Base-by-base conservation (phyloP, 345 rosid species). In the Cardamine chenopodiifolia region DNA sequence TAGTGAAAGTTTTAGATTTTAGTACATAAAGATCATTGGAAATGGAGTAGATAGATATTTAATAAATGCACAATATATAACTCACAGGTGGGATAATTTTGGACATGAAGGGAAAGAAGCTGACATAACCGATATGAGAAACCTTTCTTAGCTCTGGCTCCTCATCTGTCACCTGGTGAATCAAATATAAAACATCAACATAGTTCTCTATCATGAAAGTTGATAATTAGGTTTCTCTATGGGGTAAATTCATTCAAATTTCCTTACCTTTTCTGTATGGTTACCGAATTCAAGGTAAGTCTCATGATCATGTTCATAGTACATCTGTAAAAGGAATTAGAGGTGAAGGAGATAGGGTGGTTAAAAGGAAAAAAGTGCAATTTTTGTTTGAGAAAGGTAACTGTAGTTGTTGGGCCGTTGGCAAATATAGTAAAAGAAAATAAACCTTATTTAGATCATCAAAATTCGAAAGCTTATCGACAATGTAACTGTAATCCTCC, bases 251-350 rank as follows among this genome's bases (percentile, higher is more conserved):
- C 71, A 55, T 54, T 66, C 32, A 60, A 60, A 19, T n/a, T 62
- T 54, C 2, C 80, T 62, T 79, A 91, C 97, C 83, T 91, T 82
- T 82, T 94, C 96, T 19, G 93, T 88, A 69, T 94, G 97, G 71
- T 91, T 87, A 39, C 98, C 98, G 64, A 84, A 94, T 79, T 94
- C 97, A 68, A 87, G 84, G 76, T 89, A 94, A 76, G 96, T 85
- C 81, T 96, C 96, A 81, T 74, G 74, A 7, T 81, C 80, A 52
- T 85, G 81, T 80, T 90, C 93, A 78, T 87, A 83, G 79, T 94
- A 95, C 90, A 91, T 86, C 96, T 94, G 92, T 55, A 62, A 28
- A 39, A 8, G 3, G 7, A 39, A 13, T 52, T 15, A 56, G 35
- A 67, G 7, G 29, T 34, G 9, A 58, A 32, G 9, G 11, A 6